Evolutionary conservation across 116 monocot species (phyloP).

Genomic region (Zostera marina): DNA sequence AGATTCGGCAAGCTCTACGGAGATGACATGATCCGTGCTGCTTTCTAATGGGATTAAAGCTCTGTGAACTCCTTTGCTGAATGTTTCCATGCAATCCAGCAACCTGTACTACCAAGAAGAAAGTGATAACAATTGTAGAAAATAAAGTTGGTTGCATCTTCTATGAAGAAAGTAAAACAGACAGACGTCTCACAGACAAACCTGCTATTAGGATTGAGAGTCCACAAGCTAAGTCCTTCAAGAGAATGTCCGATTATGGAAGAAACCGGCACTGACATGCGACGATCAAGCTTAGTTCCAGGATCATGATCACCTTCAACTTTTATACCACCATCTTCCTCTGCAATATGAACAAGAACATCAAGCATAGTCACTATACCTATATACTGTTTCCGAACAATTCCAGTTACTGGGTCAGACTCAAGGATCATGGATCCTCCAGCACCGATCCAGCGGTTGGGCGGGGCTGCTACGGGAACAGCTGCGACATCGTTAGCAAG

Average conservation of each 20-base stretch:
- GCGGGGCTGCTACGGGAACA: slow-evolving; percentile 60
- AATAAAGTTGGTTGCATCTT: no score
- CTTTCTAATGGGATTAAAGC: slow-evolving; percentile 63
- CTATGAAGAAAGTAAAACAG: neutral
- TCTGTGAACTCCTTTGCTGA: slow-evolving; percentile 79
- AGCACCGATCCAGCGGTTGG: slow-evolving; percentile 67
- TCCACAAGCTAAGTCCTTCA: slow-evolving; percentile 68
- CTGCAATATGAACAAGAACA: slow-evolving; percentile 45
- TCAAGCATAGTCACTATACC: slow-evolving; percentile 76
- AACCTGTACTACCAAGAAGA: slow-evolving; percentile 19
- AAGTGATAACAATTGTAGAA: neutral
- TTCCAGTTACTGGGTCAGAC: slow-evolving; percentile 49
- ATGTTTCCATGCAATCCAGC: slow-evolving; percentile 72
- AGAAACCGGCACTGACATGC: slow-evolving; percentile 47
- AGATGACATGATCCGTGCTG: slow-evolving; percentile 12
- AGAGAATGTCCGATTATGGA: slow-evolving; percentile 57
- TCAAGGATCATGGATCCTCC: slow-evolving; percentile 75
- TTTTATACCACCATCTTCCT: slow-evolving; percentile 8
- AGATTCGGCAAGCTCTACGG: slow-evolving; percentile 35
- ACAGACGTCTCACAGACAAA: slow-evolving; percentile 5
- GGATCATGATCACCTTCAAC: neutral
- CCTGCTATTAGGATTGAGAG: slow-evolving; percentile 52
- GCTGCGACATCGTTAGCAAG: slow-evolving; percentile 44
- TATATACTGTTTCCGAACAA: slow-evolving; percentile 64
- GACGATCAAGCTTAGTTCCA: slow-evolving; percentile 10